phyloP scores from a whole-genome alignment of 805 yeast genomes.

The Suhomyces sp. region DNA sequence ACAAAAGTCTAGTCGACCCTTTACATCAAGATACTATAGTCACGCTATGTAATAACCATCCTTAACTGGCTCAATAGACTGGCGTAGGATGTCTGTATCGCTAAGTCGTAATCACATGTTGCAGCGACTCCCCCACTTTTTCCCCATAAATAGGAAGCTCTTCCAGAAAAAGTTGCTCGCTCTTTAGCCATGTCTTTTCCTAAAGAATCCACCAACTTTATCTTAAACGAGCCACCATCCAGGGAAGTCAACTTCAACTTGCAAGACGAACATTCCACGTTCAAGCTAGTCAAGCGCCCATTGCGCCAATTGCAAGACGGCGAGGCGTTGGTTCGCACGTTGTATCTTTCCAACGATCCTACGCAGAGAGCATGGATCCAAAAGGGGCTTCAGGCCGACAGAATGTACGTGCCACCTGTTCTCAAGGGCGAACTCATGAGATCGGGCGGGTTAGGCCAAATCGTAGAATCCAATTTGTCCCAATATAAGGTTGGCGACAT shows the following conservation, averaged over 20 bases:
- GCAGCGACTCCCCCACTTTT: neutral
- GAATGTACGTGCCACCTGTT: slow-evolving; percentile 37
- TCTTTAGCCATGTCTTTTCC: slow-evolving; percentile 6
- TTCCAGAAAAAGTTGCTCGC: neutral
- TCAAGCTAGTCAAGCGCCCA: slow-evolving; percentile 19
- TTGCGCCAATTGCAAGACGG: slow-evolving; percentile 19
- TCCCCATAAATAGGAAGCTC: neutral
- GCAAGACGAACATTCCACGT: slow-evolving; percentile 27
- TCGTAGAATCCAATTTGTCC: slow-evolving; percentile 44
- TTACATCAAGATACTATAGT: too few relatives aligned
- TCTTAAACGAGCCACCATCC: slow-evolving; percentile 19
- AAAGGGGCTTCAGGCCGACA: slow-evolving; percentile 19
- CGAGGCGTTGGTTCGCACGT: slow-evolving; percentile 24
- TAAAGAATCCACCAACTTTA: slow-evolving; percentile 10
- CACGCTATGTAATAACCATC: too few relatives aligned
- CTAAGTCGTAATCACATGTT: neutral
- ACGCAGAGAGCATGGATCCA: slow-evolving; percentile 36
- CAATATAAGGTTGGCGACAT: slow-evolving; percentile 44
- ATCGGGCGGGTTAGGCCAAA: slow-evolving; percentile 46
- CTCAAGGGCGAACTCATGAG: slow-evolving; percentile 45
- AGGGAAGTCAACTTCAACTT: slow-evolving; percentile 16
- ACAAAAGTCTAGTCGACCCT: too few relatives aligned
- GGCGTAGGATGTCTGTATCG: too few relatives aligned
- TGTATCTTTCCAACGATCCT: slow-evolving; percentile 36
- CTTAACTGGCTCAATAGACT: too few relatives aligned